Evolutionary conservation across 2,329 filamentous ascomycete species (phyloP).

Genomic region (Aspergillus thermomutatus): DNA sequence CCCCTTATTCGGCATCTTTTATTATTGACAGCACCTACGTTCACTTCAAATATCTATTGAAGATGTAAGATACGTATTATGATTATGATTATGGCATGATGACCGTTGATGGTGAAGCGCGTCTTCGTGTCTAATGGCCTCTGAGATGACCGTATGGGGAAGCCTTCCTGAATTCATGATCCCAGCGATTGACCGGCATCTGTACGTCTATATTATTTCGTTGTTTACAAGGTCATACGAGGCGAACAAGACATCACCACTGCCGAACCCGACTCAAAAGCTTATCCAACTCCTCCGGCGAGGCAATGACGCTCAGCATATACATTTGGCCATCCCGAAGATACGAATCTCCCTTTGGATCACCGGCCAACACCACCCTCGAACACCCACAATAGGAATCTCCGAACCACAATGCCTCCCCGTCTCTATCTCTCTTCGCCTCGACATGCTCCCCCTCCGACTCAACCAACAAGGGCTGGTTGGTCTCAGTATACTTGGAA

Average conservation of each 20-base stretch:
- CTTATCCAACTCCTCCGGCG: slow-evolving; percentile 14
- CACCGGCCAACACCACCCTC: slow-evolving; percentile 16
- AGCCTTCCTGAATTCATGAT: not conserved
- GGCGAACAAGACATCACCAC: slow-evolving; percentile 2
- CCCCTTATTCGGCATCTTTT: not conserved
- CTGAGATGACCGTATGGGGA: not conserved
- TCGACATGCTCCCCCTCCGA: slow-evolving; percentile 3
- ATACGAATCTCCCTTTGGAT: slow-evolving; percentile 9
- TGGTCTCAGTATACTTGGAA: slow-evolving; percentile 5
- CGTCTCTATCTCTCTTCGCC: slow-evolving; percentile 6
- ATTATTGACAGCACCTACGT: too few species aligned
- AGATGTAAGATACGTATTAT: not conserved
- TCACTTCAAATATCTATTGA: too few species aligned
- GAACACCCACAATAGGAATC: slow-evolving; percentile 10
- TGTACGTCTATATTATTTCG: not conserved
- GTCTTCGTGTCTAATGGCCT: not conserved
- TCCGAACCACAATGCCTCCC: slow-evolving; percentile 15
- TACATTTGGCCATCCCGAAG: slow-evolving; percentile 1
- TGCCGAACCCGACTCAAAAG: slow-evolving; percentile 11
- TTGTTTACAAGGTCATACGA: not conserved
- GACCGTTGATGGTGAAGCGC: not conserved
- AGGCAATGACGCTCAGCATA: slow-evolving; percentile 13
- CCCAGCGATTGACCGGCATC: not conserved
- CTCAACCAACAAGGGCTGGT: slow-evolving; percentile 5
- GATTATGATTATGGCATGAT: not conserved